Percentiles rank a stretch among this genome's conserved stretches.
Conservation (phyloP, 768 basidiomycete genomes). For the Sarcodon sp. region DNA sequence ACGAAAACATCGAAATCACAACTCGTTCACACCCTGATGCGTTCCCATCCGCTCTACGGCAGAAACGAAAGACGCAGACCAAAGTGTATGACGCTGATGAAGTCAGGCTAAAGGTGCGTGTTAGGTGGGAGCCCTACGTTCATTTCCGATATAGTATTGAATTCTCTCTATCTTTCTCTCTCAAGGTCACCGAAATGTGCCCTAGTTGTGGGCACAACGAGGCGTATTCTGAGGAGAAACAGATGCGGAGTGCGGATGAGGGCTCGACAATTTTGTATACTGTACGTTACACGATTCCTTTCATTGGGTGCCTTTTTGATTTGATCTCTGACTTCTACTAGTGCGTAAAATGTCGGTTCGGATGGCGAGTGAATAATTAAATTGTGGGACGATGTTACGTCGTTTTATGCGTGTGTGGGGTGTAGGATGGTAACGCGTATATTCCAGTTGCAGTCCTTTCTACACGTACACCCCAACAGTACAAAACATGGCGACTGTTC, state of each 20-base stretch:
- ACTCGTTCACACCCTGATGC: conserved; percentile 91
- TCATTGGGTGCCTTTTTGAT: background rate
- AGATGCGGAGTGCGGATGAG: conserved; percentile 88
- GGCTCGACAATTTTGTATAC: conserved; percentile 91
- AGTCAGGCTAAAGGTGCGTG: conserved; percentile 42
- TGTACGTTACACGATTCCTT: conserved; percentile 31
- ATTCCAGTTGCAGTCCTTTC: conserved; percentile 2
- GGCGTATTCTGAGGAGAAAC: conserved; percentile 82
- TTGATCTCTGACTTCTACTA: conserved; percentile 13
- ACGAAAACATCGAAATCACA: conserved; percentile 81
- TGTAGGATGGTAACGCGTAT: background rate
- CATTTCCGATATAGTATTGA: background rate
- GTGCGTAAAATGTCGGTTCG: conserved; percentile 68
- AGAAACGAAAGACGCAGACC: conserved; percentile 84
- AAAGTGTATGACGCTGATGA: conserved; percentile 64
- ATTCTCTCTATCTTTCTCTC: background rate
- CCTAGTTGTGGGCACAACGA: conserved; percentile 77
- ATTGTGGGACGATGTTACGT: background rate
- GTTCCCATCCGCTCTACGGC: conserved; percentile 79
- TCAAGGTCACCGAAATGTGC: conserved; percentile 81
- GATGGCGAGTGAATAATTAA: conserved; percentile 76
- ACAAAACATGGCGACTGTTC: conserved; percentile 84
- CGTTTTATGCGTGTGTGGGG: background rate
- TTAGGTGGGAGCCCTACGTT: background rate
- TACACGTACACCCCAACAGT: conserved; percentile 77